Percentiles rank a stretch among this genome's conserved stretches.
Evolutionary conservation across 2,329 filamentous ascomycete species (phyloP).

Genomic region (Colletotrichum plurivorum): DNA sequence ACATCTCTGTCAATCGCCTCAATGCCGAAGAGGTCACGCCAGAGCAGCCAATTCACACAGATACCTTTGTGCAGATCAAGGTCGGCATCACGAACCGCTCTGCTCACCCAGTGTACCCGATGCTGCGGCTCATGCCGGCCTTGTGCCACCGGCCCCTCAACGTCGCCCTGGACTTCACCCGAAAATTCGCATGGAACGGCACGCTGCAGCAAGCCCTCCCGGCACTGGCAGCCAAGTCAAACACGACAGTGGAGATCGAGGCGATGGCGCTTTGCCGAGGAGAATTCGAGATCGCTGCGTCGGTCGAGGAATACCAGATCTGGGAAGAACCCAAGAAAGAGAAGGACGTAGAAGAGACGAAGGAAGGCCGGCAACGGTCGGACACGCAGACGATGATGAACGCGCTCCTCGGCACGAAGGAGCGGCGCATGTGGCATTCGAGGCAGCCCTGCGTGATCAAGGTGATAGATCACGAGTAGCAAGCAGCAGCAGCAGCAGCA

Average conservation of each 20-base stretch:
- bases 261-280: conserved; percentile 84
- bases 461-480: conserved; percentile 61
- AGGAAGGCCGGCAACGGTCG: conserved; percentile 57
- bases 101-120: conserved; percentile 74
- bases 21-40: conserved; percentile 35
- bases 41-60: conserved; percentile 56
- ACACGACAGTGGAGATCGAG: conserved; percentile 75
- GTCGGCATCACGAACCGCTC: conserved; percentile 84
- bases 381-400: conserved; percentile 72
- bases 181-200: conserved; percentile 88
- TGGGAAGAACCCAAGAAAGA: conserved; percentile 53
- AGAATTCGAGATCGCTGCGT: conserved; percentile 85
- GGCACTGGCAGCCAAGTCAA: conserved; percentile 70
- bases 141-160: conserved; percentile 80
- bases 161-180: conserved; percentile 83
- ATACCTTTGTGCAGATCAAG: conserved; percentile 78
- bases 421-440: conserved; percentile 76
- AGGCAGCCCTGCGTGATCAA: conserved; percentile 69
- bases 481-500: conserved; percentile 29
- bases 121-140: conserved; percentile 83
- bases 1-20: conserved; percentile 66
- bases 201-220: conserved; percentile 83
- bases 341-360: conserved; percentile 46
- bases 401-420: conserved; percentile 69
- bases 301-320: conserved; percentile 83